Evolutionary conservation across 768 basidiomycete species (phyloP).

Genomic region (Xerocomus potaroensis): DNA sequence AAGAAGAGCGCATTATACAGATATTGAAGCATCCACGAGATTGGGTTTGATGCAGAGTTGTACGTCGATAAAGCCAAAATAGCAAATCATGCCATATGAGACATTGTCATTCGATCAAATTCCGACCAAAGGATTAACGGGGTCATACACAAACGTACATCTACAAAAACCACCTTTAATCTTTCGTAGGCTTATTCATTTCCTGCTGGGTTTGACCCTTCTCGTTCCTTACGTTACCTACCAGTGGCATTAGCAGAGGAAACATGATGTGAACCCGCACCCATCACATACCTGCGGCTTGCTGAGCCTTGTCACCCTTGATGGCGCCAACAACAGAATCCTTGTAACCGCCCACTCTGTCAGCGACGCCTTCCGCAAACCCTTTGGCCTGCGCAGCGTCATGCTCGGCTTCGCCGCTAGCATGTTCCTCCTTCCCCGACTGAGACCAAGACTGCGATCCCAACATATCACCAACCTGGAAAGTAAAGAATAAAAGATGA

Average conservation of each 20-base stretch:
- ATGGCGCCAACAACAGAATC: slow-evolving; percentile 53
- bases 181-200: slow-evolving; percentile 37
- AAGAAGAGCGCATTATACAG: slow-evolving; percentile 60
- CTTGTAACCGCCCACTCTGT: slow-evolving; percentile 46
- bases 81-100: too few species aligned
- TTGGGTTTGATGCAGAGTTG: slow-evolving; percentile 58
- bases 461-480: slow-evolving; percentile 39
- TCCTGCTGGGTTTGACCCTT: slow-evolving; percentile 55
- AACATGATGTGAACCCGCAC: too few species aligned
- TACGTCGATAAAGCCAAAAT: too few species aligned
- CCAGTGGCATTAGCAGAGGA: not conserved
- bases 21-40: slow-evolving; percentile 59
- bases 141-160: too few species aligned
- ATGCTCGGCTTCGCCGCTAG: slow-evolving; percentile 43
- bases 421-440: slow-evolving; percentile 49
- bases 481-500: not conserved
- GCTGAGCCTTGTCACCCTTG: slow-evolving; percentile 51
- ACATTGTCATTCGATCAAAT: too few species aligned
- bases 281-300: slow-evolving; percentile 38
- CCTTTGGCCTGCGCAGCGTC: slow-evolving; percentile 45
- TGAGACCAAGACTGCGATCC: slow-evolving; percentile 41
- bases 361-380: slow-evolving; percentile 45
- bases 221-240: slow-evolving; percentile 51
- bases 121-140: too few species aligned
- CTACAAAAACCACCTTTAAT: not conserved